Evolutionary conservation across 2,329 filamentous ascomycete genomes (phyloP), one percentile per base, ranked within the genome.

Genomic region (Aspergillus pseudoviridinutans): DNA sequence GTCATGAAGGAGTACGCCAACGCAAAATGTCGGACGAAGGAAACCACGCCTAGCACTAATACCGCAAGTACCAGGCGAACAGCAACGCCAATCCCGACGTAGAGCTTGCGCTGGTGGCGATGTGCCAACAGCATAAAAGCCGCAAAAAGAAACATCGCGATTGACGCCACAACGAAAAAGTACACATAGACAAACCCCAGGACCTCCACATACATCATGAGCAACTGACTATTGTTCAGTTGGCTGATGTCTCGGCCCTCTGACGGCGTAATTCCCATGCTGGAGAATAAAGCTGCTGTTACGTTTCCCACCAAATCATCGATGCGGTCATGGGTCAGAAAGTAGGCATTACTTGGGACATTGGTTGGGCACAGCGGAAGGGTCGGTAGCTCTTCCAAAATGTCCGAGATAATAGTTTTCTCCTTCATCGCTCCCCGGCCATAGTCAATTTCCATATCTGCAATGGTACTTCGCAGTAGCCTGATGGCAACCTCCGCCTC

Each of bases 401-500:
- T 67, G 42, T 55, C 61, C 12, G 68, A 63, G 29, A 76, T 76
- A 9, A 67, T 64, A n/a, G 55, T 57, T 57, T 70, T 66, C 54
- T 75, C 70, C 28, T 66, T 64, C 32, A 67, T 65, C 20, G 69
- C 71, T 7, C 69, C 71, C 9, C 63, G 66, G 49, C 63, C 68
- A 55, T 71, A 76, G 50, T 75, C 66, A 38, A 76, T 76, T 54
- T 74, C 73, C 73, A 76, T 76, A 53, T 76, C 70, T 1, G 60
- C 55, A 54, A 76, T 76, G 32, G 73, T 76, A 46, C 66, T 70
- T 57, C 69, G 68, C 12, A 76, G 70, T 10, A 74, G 62, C 25
- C 58, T 61, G 47, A 76, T 68, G 22, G 72, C 72, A 17, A 58
- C 53, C 17, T 57, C 56, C 8, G 65, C 58, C 29, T 58, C 60